These are phyloP conservation scores for Pedinophyceae sp. DNA, from an alignment of 139 green algal genomes.

Conservation along the genomic window DNA sequence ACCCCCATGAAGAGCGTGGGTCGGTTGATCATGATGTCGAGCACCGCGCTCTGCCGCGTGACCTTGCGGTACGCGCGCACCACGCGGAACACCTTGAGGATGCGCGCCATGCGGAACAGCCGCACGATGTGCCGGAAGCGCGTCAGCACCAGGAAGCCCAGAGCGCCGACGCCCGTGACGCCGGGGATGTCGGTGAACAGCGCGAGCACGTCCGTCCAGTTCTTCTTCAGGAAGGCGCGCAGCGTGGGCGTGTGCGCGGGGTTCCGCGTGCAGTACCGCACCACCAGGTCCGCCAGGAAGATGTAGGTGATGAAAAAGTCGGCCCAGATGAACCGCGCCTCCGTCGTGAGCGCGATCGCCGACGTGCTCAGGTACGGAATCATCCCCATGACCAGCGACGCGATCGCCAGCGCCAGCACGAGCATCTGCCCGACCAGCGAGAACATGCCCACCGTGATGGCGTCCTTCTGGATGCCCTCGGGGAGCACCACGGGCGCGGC, in stretches of 20 bases:
- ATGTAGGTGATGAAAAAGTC: slow-evolving; percentile 23
- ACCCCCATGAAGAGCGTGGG: slow-evolving; percentile 11
- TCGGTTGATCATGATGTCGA: slow-evolving; percentile 15
- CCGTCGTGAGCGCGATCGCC: not conserved
- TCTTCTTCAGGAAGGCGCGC: slow-evolving; percentile 6
- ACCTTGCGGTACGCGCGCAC: slow-evolving; percentile 11
- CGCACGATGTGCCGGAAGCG: slow-evolving; percentile 13
- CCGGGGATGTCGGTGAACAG: slow-evolving; percentile 18
- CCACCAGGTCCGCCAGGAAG: slow-evolving; percentile 16
- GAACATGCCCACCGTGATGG: no score
- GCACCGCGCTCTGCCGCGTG: slow-evolving; percentile 8
- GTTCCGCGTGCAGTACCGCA: slow-evolving; percentile 6
- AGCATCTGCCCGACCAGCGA: slow-evolving; percentile 1
- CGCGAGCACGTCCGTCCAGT: slow-evolving; percentile 16
- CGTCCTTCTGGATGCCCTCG: no score
- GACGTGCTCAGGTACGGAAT: slow-evolving; percentile 4
- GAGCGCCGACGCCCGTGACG: slow-evolving; percentile 8
- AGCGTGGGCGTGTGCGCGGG: slow-evolving; percentile 2
- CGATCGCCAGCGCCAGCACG: slow-evolving; percentile 2
- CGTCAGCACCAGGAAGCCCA: slow-evolving; percentile 14
- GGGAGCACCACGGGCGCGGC: no score
- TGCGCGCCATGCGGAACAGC: slow-evolving; percentile 11
- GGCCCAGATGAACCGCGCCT: slow-evolving; percentile 4
- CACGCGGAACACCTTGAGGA: slow-evolving; percentile 13
- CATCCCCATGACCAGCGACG: slow-evolving; percentile 1